Base-by-base conservation (phyloP, 164 flowering plant species). In the Stephania cephalantha region DNA sequence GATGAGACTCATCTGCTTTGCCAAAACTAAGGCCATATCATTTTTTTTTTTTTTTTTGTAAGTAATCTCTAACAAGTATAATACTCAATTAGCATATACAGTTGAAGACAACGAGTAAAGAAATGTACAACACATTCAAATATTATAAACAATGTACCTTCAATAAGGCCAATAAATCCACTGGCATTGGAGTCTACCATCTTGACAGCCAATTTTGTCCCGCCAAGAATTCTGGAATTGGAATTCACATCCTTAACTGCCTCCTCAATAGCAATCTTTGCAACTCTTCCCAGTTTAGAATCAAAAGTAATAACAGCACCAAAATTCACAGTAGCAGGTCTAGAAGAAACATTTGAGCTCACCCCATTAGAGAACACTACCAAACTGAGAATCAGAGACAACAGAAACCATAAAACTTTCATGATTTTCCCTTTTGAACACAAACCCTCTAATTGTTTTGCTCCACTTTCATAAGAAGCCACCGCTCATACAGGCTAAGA, bases 201-300 rank as follows among this genome's bases (percentile, higher is more conserved):
- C 11, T 80, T 71, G 68, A 88, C 81, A 12, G 69, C 69, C 50
- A 92, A 70, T 77, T 85, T 89, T 9, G 79, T 79, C 30, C 91
- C 94, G 8, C 86, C 84, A 7, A 92, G 90, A 77, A 92, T 11
- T 55, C 73, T 81, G 4, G 89, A 83, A 78, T 88, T 85, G 22
- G 93, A 82, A 75, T 92, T 92, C 8, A 92, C 81, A 78, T 92
- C 97, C 20, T 81, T 70, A 68, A 85, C 86, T 42, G 97, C 97
- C 64, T 91, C 92, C 42, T 84, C 74, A 83, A 90, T 87, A 53
- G 94, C 93, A 70, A 92, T 83, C 75, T 80, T 79, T 9, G 92
- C 69, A 66, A 89, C 90, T 82, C 70, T 80, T 17, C 94, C 94
- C 69, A 79, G 84, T 6, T 81, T 83, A 2, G 89, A 79, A 68